A percentile compares a stretch with the other conserved stretches of the same genome.
Evolutionary conservation across 192 early-diverging fungal genomes (phyloP).

Genomic region (Coemansia asiatica): DNA sequence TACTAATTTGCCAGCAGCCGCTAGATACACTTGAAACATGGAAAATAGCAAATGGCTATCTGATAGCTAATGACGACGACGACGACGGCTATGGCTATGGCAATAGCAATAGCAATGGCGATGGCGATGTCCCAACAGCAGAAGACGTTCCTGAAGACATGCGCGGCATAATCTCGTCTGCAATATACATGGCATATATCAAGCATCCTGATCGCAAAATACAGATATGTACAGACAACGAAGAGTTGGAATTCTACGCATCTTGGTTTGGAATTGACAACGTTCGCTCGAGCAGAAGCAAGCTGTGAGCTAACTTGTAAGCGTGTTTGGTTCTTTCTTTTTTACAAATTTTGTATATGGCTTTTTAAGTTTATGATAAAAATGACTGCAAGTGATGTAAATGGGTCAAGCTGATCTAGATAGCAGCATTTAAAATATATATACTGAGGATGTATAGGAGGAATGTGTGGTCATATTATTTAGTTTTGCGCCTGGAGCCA

Average conservation of each 20-base stretch:
- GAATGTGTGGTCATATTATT: too few relatives aligned
- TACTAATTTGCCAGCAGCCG: background rate
- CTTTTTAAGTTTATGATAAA: too few relatives aligned
- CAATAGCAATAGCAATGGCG: conserved; percentile 21
- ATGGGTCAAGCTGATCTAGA: too few relatives aligned
- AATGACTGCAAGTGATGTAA: too few relatives aligned
- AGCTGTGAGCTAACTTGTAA: background rate
- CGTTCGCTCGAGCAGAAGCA: background rate
- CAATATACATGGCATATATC: conserved; percentile 15
- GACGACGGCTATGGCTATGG: too few relatives aligned
- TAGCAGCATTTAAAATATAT: too few relatives aligned
- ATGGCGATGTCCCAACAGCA: conserved; percentile 31
- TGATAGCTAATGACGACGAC: background rate
- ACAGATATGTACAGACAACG: conserved; percentile 23
- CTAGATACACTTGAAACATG: conserved; percentile 12
- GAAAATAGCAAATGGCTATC: conserved; percentile 22
- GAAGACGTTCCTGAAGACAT: conserved; percentile 33
- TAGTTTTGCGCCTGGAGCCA: too few relatives aligned
- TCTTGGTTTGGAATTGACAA: conserved; percentile 39
- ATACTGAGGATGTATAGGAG: too few relatives aligned
- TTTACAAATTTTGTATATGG: background rate
- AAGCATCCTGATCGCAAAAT: conserved; percentile 6
- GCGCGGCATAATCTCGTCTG: conserved; percentile 24
- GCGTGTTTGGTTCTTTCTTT: background rate
- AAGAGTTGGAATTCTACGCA: conserved; percentile 43